Percentiles rank a stretch among this genome's conserved stretches.
Conservation (phyloP, 345 rosid genomes). For the Gossypium bickii region DNA sequence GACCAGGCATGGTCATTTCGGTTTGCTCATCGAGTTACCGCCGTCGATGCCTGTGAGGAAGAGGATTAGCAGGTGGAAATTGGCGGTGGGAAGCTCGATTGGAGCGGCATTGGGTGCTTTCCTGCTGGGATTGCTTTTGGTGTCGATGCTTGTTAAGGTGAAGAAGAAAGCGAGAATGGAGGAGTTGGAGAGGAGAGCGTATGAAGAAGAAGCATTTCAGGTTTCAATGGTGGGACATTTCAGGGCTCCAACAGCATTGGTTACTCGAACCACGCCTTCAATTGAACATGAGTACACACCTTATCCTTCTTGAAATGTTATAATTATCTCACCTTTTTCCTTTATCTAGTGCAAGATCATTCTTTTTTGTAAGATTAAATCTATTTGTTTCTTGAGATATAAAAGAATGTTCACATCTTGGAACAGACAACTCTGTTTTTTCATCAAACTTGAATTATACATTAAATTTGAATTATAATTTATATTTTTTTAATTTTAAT, state of each 20-base stretch:
- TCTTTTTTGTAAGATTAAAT: conserved; percentile 35
- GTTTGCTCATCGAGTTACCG: conserved; percentile 47
- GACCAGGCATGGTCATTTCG: conserved; percentile 70
- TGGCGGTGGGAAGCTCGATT: conserved; percentile 67
- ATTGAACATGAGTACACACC: conserved; percentile 59
- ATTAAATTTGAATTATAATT: too few species aligned
- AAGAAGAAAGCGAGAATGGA: conserved; percentile 71
- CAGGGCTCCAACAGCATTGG: conserved; percentile 66
- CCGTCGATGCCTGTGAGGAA: conserved; percentile 20
- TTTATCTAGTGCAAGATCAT: conserved; percentile 20
- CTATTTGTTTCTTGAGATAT: conserved; percentile 18
- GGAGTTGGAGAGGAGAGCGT: conserved; percentile 83
- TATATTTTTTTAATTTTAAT: too few species aligned
- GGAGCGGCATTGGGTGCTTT: conserved; percentile 63
- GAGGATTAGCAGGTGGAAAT: conserved; percentile 69
- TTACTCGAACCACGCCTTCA: conserved; percentile 58
- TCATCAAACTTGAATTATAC: too few species aligned
- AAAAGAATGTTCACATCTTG: neutral
- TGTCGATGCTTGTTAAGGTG: conserved; percentile 62
- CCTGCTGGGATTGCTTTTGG: conserved; percentile 63
- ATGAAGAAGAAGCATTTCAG: conserved; percentile 89
- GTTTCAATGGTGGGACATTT: conserved; percentile 91
- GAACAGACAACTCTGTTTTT: conserved; percentile 24
- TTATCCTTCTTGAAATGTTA: conserved; percentile 30
- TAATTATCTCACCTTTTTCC: neutral